Conservation (phyloP, 768 basidiomycete genomes). For the Phanerochaete carnosa region DNA sequence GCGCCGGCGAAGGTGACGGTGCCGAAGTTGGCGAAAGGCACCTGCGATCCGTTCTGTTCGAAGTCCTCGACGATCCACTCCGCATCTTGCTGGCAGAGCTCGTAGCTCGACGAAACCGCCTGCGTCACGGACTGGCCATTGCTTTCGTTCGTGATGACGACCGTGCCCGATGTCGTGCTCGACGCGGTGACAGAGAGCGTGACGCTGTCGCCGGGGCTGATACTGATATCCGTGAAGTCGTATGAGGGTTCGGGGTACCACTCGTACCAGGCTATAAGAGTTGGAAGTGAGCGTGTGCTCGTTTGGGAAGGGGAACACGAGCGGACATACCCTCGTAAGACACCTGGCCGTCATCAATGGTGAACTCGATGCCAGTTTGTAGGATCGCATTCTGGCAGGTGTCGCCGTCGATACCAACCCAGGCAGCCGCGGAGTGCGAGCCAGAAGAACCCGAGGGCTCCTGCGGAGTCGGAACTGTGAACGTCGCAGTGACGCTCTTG, state of each 20-base stretch:
- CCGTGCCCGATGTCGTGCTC: not conserved
- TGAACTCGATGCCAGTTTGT: not conserved
- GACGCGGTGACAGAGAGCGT: not conserved
- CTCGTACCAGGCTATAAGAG: not conserved
- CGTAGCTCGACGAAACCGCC: not conserved
- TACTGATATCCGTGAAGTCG: not conserved
- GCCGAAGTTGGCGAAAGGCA: not conserved
- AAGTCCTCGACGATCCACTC: not conserved
- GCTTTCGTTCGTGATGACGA: not conserved
- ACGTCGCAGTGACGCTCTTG: slow-evolving; percentile 33
- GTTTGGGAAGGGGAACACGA: not conserved
- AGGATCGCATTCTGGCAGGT: not conserved
- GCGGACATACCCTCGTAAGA: not conserved
- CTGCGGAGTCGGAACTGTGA: slow-evolving; percentile 30
- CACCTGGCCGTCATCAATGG: not conserved
- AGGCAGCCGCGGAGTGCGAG: not conserved
- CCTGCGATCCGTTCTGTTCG: not conserved
- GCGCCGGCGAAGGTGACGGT: not conserved
- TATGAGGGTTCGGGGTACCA: not conserved
- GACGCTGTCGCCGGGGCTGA: not conserved
- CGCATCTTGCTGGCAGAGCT: not conserved
- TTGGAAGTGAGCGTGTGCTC: not conserved
- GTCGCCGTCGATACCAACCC: not conserved
- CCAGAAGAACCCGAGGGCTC: slow-evolving; percentile 23
- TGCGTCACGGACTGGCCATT: not conserved